A percentile compares a stretch with the other conserved stretches of the same genome.
These are phyloP conservation scores for Pseudisothecium myosuroides DNA, from an alignment of 225 moss, liverwort and hornwort genomes.

Conservation along the genomic window DNA sequence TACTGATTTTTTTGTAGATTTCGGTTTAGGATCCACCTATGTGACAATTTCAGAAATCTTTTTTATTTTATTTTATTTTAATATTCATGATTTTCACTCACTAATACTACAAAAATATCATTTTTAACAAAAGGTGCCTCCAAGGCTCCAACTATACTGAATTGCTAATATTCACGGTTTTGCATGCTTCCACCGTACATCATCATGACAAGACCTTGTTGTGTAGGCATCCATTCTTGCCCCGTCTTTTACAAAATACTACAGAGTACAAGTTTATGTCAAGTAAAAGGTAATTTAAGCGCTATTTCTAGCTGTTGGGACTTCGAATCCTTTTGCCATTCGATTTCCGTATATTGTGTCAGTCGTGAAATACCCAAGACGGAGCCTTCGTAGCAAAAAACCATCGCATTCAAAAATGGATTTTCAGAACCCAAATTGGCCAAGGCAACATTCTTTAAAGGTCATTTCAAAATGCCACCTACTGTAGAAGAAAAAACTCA, in stretches of 20 bases:
- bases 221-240: not conserved
- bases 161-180: no score
- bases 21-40: no score
- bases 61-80: no score
- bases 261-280: no score
- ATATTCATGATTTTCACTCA: no score
- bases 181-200: no score
- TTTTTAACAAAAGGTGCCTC: no score
- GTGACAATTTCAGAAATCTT: no score
- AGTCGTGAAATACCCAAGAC: not conserved
- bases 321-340: not conserved
- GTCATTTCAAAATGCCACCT: not conserved
- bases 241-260: not conserved
- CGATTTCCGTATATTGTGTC: not conserved
- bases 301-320: not conserved
- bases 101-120: no score
- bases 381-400: not conserved
- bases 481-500: not conserved
- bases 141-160: no score
- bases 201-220: not conserved
- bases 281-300: not conserved
- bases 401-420: not conserved
- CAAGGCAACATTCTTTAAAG: not conserved
- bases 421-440: not conserved
- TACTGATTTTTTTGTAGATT: no score